phyloP scores from a whole-genome alignment of 257 asterid species.

The Nicotiana otophora region DNA sequence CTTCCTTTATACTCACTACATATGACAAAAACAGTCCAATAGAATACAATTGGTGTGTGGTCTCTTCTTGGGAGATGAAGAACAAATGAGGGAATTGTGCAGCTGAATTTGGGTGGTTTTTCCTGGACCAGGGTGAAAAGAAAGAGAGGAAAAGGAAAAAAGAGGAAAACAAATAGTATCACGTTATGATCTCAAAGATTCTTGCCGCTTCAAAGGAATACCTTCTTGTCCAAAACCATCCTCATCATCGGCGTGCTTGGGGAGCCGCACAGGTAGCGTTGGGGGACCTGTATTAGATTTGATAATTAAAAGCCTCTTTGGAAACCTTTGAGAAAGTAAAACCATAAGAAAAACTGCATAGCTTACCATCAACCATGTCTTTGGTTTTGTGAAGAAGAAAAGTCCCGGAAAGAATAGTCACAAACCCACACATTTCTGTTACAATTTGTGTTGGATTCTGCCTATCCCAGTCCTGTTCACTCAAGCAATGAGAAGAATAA shows the following conservation, averaged over 20 bases:
- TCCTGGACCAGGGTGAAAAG: not conserved
- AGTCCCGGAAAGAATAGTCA: slow-evolving; percentile 91
- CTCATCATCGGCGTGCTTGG: slow-evolving; percentile 54
- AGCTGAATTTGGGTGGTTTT: not conserved
- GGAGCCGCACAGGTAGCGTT: slow-evolving; percentile 29
- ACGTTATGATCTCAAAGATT: slow-evolving; percentile 45
- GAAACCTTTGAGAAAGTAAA: not conserved
- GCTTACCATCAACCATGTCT: slow-evolving; percentile 79
- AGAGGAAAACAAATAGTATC: slow-evolving; percentile 8
- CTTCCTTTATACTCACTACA: slow-evolving; percentile 13
- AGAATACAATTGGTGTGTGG: slow-evolving; percentile 7
- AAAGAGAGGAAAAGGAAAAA: not conserved
- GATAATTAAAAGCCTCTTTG: not conserved
- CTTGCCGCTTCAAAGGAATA: slow-evolving; percentile 74
- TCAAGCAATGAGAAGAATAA: not conserved
- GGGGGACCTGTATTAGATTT: slow-evolving; percentile 32
- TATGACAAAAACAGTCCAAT: slow-evolving; percentile 7
- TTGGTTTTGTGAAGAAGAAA: slow-evolving; percentile 99
- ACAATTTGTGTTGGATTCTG: slow-evolving; percentile 91
- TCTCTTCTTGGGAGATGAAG: not conserved
- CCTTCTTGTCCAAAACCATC: slow-evolving; percentile 73
- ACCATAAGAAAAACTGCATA: slow-evolving; percentile 4
- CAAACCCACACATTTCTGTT: slow-evolving; percentile 94
- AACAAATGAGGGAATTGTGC: not conserved
- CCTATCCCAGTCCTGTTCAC: slow-evolving; percentile 89